Percentiles rank a stretch among this genome's conserved stretches.
phyloP scores from a whole-genome alignment of 805 yeast genomes.

The Millerago galiae region DNA sequence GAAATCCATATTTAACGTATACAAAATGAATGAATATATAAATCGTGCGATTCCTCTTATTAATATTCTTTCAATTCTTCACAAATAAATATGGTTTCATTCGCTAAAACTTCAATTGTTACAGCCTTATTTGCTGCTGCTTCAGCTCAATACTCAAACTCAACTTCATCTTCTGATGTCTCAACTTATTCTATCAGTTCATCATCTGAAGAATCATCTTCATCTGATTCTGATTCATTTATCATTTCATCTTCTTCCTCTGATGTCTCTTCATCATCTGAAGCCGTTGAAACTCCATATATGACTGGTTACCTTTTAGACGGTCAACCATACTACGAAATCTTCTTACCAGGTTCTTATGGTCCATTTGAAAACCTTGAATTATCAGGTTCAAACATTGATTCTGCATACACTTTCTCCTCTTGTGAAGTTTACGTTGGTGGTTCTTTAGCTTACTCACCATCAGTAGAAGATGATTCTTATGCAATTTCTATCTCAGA shows the following conservation, averaged over 20 bases:
- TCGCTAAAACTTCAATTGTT: conserved; percentile 8
- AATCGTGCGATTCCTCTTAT: too few relatives aligned
- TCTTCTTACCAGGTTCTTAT: conserved; percentile 18
- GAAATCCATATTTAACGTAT: too few relatives aligned
- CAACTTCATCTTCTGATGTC: conserved; percentile 7
- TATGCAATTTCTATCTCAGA: conserved; percentile 13
- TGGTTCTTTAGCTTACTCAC: conserved; percentile 9
- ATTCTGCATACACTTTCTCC: conserved; percentile 16
- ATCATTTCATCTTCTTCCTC: conserved; percentile 16
- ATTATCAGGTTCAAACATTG: conserved; percentile 17
- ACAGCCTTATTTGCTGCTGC: conserved; percentile 9
- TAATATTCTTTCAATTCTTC: too few relatives aligned
- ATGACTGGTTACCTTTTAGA: conserved; percentile 20
- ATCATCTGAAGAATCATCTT: conserved; percentile 12
- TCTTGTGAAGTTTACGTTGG: conserved; percentile 12
- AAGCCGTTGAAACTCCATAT: conserved; percentile 15
- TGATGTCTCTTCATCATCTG: conserved; percentile 11
- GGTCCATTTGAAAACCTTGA: conserved; percentile 19
- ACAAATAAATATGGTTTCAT: conserved; percentile 9
- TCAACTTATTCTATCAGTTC: conserved; percentile 7
- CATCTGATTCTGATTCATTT: conserved; percentile 15
- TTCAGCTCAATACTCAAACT: conserved; percentile 11
- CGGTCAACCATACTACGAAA: conserved; percentile 24
- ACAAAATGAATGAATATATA: too few relatives aligned
- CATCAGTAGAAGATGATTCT: conserved; percentile 7